Conservation (phyloP, 192 early-diverging fungal species). For the Phlyctochytrium bullatum region DNA sequence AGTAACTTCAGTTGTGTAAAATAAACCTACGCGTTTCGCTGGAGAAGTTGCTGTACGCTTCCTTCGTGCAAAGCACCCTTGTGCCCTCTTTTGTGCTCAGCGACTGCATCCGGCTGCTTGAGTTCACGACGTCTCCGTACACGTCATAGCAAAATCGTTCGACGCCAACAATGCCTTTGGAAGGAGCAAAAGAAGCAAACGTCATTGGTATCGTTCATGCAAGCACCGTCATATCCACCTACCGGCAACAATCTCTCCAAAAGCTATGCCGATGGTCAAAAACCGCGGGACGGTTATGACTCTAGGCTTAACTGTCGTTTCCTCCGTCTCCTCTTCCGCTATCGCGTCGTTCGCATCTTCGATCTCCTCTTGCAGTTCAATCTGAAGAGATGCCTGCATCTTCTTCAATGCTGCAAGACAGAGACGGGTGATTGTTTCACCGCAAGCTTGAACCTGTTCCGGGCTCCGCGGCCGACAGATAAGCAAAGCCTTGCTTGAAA, state of each 20-base stretch:
- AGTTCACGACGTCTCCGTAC: background rate
- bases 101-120: background rate
- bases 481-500: background rate
- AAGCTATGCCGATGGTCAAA: background rate
- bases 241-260: background rate
- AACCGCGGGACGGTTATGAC: no score
- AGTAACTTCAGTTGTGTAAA: no score
- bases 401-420: no score
- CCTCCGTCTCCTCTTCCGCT: background rate
- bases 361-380: background rate
- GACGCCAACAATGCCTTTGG: background rate
- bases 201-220: no score
- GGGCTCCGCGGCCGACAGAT: background rate
- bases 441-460: background rate
- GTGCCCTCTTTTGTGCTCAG: background rate
- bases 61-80: background rate
- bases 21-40: background rate
- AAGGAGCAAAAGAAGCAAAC: no score
- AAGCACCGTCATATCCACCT: background rate
- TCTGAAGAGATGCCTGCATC: no score
- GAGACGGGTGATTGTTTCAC: background rate
- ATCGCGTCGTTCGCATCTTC: background rate
- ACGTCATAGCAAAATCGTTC: background rate
- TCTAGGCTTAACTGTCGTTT: background rate
- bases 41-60: background rate